Base-by-base conservation (phyloP, 495 filamentous ascomycete species). In the Daldinia vernicosa region DNA sequence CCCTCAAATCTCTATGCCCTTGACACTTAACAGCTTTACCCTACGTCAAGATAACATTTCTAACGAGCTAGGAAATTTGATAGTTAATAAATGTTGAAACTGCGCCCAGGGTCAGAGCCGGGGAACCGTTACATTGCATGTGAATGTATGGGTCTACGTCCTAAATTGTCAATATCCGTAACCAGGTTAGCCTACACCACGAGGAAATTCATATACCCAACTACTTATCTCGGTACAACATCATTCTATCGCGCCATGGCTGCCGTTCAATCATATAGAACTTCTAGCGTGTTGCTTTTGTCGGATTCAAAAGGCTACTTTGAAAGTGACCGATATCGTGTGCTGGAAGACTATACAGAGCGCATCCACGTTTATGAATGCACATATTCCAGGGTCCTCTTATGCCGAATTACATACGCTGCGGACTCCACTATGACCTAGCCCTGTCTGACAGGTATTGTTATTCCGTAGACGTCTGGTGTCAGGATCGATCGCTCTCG, bases 81-180 rank as follows among this genome's bases (percentile, higher is more conserved):
- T 51, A 51, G 53, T 66, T 51, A 51, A 59, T 66, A 58, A 40
- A 57, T n/a, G 32, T 40, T 43, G 59, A 52, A 57, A 63, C 52
- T 28, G 14, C 58, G 52, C 57, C 27, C 28, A 19, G 30, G 52
- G 52, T 55, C 0, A 14, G 52, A 32, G 26, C 27, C 37, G 47
- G 54, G 27, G 59, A 32, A 52, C 28, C 40, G 58, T 68, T 54
- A 63, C 66, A 69, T 57, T 63, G 66, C 59, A 64, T 69, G 30
- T 26, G 26, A 62, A 69, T 56, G 45, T 30, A 64, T 59, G 60
- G 47, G 33, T 53, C 27, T 56, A 15, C 17, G 43, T 69, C n/a
- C 47, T 53, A 30, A 62, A 51, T 57, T 43, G 37, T 51, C 50
- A 45, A 67, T 14, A 35, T 17, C 28, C 17, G 37, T 47, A 47